Evolutionary conservation across 768 basidiomycete species (phyloP), one percentile per base, ranked within the genome.

Genomic region (Agrocybe chaxingu): DNA sequence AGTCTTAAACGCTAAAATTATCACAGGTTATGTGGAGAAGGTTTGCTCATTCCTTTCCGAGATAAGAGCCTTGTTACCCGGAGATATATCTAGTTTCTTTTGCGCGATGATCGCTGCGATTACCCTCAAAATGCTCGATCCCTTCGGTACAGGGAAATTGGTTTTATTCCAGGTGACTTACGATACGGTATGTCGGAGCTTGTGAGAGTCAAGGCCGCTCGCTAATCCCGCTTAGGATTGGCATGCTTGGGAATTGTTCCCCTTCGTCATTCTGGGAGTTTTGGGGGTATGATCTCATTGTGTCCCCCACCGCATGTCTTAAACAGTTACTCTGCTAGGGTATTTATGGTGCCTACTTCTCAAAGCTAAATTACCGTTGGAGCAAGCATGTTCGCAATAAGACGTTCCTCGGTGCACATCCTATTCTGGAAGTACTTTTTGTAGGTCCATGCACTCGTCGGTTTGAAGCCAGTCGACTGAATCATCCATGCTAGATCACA

Each of bases 41-140:
- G 92, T 92, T 61, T 42, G 67, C 54, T 45, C 24, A 29, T 3
- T n/a, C 42, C 9, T 51, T 42, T 32, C 42, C 67, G 18, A 67
- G 24, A 24, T 42, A 68, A 66, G 1, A 63, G 63, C 55, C 66
- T 19, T 63, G 62, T 11, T 62, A 71, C 32, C 64, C 44, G 41
- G 48, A 47, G 44, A 16, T 43, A 12, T 35, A 47, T 62, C 4
- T 30, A 96, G 92, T 61, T 99, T 99, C 71, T 95, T 99, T 67
- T 98, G 97, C 63, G 97, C 97, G 1, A 85, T 98, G 79, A 91
- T 98, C 57, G 97, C 97, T 2, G 96, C 96, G 1, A 87, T 98
- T 58, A 96, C 96, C 0, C 73, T 99, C 40, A 80, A 85, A 69
- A 87, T 95, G 52, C 83, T 98, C 33, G 89, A 99, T 66, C 97